Evolutionary conservation across 2,329 filamentous ascomycete genomes (phyloP), one percentile per base, ranked within the genome.

Genomic region (Hysterium pulicare): DNA sequence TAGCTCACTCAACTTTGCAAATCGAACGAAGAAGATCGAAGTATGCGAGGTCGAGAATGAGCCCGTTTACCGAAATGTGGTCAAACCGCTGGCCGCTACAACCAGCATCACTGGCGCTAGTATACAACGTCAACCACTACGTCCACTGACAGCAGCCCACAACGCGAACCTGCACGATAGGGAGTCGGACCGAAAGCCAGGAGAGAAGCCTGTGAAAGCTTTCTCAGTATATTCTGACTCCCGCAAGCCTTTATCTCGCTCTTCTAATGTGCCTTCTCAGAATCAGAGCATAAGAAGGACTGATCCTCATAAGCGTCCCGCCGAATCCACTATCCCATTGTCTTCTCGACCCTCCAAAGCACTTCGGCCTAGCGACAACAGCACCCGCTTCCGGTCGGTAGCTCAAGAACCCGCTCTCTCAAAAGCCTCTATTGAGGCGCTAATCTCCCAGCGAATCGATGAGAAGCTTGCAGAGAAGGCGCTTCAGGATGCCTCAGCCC

Each of bases 21-120:
- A 93, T 39, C 81, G 91, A 9, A 94, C 91, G 19, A 96, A 96
- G 74, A 89, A 94, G 59, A 96, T 97, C 54, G 91, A 97, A 66
- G 86, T 95, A 9, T 84, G 89, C 38, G 93, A 97, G 66, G 87
- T 95, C 44, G 91, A 97, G 67, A 97, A 97, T 59, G 90, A 96
- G 60, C 85, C 94, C 3, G 84, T 95, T 31, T 94, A 88, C 71
- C 59, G 67, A 23, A 65, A 63, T 15, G 60, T 61, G 38, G 62
- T 64, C 34, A 62, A 66, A 9, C 67, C 69, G n/a, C 47, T 66
- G 9, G 66, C 62, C 10, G 45, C 62, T 24, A 62, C 62, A 11
- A 58, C 59, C 41, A 59, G 54, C 48, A 48, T 66, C 33, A 43
- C 56, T 11, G 68, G 66, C 26, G 53, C 63, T 24, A 66, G 63